Conservation (phyloP, 2,329 filamentous ascomycete genomes). For the Sphaceloma murrayae region DNA sequence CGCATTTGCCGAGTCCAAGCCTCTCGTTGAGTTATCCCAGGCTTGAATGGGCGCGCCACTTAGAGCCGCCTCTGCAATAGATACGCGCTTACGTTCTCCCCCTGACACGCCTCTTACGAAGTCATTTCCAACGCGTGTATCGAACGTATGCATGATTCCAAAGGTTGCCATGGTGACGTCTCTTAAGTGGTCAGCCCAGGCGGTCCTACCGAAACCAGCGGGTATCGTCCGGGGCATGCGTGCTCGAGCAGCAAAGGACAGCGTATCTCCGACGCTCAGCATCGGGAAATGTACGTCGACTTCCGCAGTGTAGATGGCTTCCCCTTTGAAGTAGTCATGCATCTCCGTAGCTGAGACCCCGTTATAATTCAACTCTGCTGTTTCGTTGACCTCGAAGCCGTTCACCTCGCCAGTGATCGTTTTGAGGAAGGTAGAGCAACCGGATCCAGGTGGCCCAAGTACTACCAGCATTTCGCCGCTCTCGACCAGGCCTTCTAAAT, state of each 20-base stretch:
- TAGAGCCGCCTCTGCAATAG: constrained; percentile 67
- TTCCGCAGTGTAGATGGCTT: constrained; percentile 39
- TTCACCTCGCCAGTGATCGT: constrained; percentile 51
- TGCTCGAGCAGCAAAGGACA: constrained; percentile 46
- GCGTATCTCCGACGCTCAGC: constrained; percentile 46
- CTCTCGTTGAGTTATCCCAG: constrained; percentile 72
- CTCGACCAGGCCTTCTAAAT: too few relatives aligned
- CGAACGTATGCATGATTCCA: constrained; percentile 56
- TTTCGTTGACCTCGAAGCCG: constrained; percentile 45
- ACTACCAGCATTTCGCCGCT: too few relatives aligned
- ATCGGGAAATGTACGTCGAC: constrained; percentile 43
- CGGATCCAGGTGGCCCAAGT: constrained; percentile 60
- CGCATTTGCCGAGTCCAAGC: constrained; percentile 65
- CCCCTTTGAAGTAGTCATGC: constrained; percentile 40
- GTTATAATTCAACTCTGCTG: constrained; percentile 48
- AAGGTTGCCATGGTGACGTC: not conserved
- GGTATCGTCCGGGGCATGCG: constrained; percentile 39
- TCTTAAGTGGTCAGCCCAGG: not conserved
- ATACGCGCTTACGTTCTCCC: constrained; percentile 72
- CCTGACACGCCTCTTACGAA: constrained; percentile 65
- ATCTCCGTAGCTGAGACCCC: constrained; percentile 40
- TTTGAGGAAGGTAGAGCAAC: constrained; percentile 56
- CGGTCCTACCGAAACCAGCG: constrained; percentile 30
- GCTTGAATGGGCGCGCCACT: constrained; percentile 52
- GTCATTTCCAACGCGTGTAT: constrained; percentile 66